A percentile compares a stretch with the other conserved stretches of the same genome.
These are phyloP conservation scores for Quercus phellos DNA, from an alignment of 331 rosid species.

Conservation along the genomic window DNA sequence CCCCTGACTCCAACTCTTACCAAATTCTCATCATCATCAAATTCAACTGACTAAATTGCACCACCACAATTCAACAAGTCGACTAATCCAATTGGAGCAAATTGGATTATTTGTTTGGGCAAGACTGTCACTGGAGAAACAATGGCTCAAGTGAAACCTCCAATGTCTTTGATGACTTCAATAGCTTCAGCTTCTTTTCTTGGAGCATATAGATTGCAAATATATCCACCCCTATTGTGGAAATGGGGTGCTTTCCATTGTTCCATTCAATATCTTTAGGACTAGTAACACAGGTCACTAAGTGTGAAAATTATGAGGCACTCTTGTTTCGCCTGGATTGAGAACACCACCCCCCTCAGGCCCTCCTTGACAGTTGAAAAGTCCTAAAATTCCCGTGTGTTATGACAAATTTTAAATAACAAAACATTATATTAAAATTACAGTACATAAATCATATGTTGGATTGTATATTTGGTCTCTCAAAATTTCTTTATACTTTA, in stretches of 20 bases:
- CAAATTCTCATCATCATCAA: constrained; percentile 25
- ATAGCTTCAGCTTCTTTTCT: constrained; percentile 44
- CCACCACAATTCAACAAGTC: constrained; percentile 72
- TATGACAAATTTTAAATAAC: constrained; percentile 17
- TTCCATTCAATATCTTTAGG: constrained; percentile 62
- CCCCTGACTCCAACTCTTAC: constrained; percentile 41
- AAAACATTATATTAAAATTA: neutral
- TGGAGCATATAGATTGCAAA: constrained; percentile 52
- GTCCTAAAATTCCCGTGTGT: constrained; percentile 55
- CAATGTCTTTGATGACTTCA: constrained; percentile 33
- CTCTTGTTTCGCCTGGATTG: constrained; percentile 43
- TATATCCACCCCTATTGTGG: constrained; percentile 26
- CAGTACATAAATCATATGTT: too few species aligned
- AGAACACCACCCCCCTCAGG: constrained; percentile 82
- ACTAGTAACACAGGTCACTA: constrained; percentile 36
- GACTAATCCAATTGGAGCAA: constrained; percentile 59
- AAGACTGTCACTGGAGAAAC: constrained; percentile 41
- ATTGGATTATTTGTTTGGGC: constrained; percentile 29
- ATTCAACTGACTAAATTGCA: constrained; percentile 40
- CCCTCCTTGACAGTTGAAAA: constrained; percentile 75
- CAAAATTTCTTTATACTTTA: too few species aligned
- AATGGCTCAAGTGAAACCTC: constrained; percentile 50
- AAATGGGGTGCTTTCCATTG: constrained; percentile 34
- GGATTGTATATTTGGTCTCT: too few species aligned
- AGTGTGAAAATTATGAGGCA: constrained; percentile 30